Evolutionary conservation across 495 filamentous ascomycete genomes (phyloP), one percentile per base, ranked within the genome.

Genomic region (Amorphotheca resinae): DNA sequence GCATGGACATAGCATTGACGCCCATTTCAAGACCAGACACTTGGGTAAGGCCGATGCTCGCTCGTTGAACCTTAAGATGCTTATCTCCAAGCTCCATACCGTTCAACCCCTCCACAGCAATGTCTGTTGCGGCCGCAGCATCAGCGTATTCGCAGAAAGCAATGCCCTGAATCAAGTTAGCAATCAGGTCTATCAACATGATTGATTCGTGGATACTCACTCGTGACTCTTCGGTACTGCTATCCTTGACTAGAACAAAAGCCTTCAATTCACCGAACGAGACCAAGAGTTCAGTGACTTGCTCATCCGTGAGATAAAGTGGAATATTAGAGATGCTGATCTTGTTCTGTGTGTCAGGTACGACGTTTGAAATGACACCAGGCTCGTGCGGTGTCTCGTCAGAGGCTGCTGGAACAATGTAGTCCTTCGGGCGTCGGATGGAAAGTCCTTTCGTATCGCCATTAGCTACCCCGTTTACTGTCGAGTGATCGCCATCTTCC

Each of bases 1-100:
- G 87, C 84, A 96, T 88, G 22, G 87, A 91, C 86, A 99, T 96
- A 48, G 89, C 93, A 49, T 93, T 95, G 47, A 96, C 88, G 20
- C 88, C 80, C 80, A 95, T 89, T 52, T 96, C 91, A 14, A 91
- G 68, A 33, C 87, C 85, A 38, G 84, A 67, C 9, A 84, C 87
- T 59, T 99, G 91, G 20, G 85, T 88, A 50, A 83, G 79, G 44
- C 91, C 91, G 49, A 95, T 83, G 64, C 86, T 93, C 41, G 91
- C 91, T 53, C 85, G 82, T 45, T 76, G 65, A 22, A 95, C 85
- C 64, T 82, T 87, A 35, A 98, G 77, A 50, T 77, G 72, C 45
- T 81, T 79, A 45, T 93, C 87, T 32, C 84, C 89, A 8, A 98
- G 69, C 52, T 85, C 80, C 86, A 96, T 94, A 18, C 79, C 79